Evolutionary conservation across 805 yeast species (phyloP).

Genomic region (Sungouiozyma intestinalis): DNA sequence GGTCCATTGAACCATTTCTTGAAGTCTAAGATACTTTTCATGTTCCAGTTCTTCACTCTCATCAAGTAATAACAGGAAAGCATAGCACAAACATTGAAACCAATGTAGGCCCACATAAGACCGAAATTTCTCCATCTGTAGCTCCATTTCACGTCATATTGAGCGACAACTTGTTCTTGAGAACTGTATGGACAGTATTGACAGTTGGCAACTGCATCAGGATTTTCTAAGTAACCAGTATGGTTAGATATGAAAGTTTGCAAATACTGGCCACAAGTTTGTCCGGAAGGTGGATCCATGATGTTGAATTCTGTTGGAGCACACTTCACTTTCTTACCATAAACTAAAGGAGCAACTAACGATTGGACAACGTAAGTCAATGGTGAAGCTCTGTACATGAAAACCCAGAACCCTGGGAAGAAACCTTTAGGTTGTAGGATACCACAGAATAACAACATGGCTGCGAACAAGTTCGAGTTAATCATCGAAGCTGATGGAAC

Average conservation of each 20-base stretch:
- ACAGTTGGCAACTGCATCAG: conserved; percentile 43
- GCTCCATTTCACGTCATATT: conserved; percentile 31
- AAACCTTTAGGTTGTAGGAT: conserved; percentile 36
- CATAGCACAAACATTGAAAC: conserved; percentile 35
- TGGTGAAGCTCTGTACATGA: conserved; percentile 38
- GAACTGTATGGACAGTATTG: conserved; percentile 44
- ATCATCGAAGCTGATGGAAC: conserved; percentile 35
- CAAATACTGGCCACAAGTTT: conserved; percentile 41
- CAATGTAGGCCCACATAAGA: conserved; percentile 37
- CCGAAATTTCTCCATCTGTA: conserved; percentile 63
- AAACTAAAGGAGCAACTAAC: conserved; percentile 32
- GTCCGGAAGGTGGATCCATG: conserved; percentile 36
- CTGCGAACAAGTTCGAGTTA: conserved; percentile 38
- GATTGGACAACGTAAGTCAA: conserved; percentile 39
- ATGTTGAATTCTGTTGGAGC: conserved; percentile 28
- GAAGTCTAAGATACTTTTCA: conserved; percentile 26
- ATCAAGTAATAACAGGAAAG: conserved; percentile 26
- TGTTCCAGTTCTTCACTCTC: conserved; percentile 32
- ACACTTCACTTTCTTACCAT: conserved; percentile 32
- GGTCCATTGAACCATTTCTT: conserved; percentile 35
- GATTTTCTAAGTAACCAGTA: conserved; percentile 37
- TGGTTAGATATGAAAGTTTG: conserved; percentile 24
- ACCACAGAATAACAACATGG: conserved; percentile 46
- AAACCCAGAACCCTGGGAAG: conserved; percentile 41
- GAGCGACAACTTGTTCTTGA: conserved; percentile 50